Conservation (phyloP, 2,329 filamentous ascomycete genomes). For the Dothistroma septosporum region DNA sequence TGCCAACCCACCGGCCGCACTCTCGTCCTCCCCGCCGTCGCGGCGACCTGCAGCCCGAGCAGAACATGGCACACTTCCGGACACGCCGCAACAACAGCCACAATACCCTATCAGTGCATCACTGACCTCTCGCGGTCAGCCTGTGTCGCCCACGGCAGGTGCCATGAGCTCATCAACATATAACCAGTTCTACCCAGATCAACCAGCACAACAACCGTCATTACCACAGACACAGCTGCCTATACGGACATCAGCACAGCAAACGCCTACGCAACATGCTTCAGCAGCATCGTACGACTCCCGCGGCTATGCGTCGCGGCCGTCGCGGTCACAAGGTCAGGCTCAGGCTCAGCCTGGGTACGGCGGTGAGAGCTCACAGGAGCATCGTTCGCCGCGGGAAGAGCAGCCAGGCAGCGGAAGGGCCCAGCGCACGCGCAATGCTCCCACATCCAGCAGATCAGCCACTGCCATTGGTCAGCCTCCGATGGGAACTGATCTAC, state of each 20-base stretch:
- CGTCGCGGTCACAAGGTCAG: constrained; percentile 32
- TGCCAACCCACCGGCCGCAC: constrained; percentile 14
- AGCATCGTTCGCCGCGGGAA: constrained; percentile 42
- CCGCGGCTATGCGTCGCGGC: constrained; percentile 24
- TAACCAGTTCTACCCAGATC: constrained; percentile 55
- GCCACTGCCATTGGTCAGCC: constrained; percentile 51
- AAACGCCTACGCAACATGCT: constrained; percentile 17
- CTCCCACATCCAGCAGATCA: constrained; percentile 43
- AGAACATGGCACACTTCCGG: constrained; percentile 40
- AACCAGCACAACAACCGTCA: constrained; percentile 18
- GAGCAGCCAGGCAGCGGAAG: constrained; percentile 44
- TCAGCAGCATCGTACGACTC: constrained; percentile 25
- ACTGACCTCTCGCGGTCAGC: constrained; percentile 45
- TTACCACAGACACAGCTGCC: constrained; percentile 21
- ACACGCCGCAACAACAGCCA: constrained; percentile 36
- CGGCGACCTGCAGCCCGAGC: constrained; percentile 16
- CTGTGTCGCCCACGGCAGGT: constrained; percentile 38
- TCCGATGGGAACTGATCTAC: constrained; percentile 52
- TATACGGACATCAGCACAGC: constrained; percentile 26
- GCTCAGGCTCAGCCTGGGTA: constrained; percentile 36
- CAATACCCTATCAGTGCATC: constrained; percentile 36
- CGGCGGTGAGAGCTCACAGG: constrained; percentile 40
- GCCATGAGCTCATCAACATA: constrained; percentile 74
- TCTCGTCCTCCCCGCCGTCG: constrained; percentile 18
- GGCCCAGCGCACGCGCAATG: constrained; percentile 35